Base-by-base conservation (phyloP, 2,329 filamentous ascomycete species). In the Emmonsiellopsis sp. region DNA sequence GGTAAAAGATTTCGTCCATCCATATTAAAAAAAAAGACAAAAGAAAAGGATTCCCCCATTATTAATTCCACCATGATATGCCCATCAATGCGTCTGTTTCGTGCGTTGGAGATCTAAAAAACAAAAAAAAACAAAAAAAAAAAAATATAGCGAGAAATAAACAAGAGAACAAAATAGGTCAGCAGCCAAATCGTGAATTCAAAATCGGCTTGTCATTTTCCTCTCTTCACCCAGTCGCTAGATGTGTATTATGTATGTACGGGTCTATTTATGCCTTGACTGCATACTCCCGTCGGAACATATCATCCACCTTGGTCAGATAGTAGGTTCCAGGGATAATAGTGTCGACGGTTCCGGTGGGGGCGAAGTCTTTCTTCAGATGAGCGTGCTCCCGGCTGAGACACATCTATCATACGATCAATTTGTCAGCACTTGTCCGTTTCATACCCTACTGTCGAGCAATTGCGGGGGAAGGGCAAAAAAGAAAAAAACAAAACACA, bases 361-460 rank as follows among this genome's bases (percentile, higher is more conserved):
- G 88, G 58, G 76, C 81, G 74, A 82, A 93, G 75, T 82, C 75
- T 77, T 91, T 92, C 77, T 90, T 81, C 59, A 92, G 77, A 70
- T 93, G 88, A 53, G 87, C 88, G 72, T 89, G 81, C 74, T 93
- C 86, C 68, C 88, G 86, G 61, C 92, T 78, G 53, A 85, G 75
- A 74, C 88, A 92, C 79, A 90, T 86, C 82, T 87, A 57, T 45
- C 31, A 13, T 5, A 44, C 36, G 13, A 13, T n/a, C 6, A n/a
- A 9, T 21, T 32, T 11, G 27, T 45, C 6, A 45, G 43, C 1
- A n/a, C 21, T 33, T n/a, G 14, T 14, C 21, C 33, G 33, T 31
- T 17, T 27, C 13, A 49, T 40, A 31, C 51, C 47, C n/a, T 5
- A 32, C 8, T 13, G n/a, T 21, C 47, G 36, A 34, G 52, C 27